Conservation (phyloP, 331 rosid genomes). For the Malus hybrid region DNA sequence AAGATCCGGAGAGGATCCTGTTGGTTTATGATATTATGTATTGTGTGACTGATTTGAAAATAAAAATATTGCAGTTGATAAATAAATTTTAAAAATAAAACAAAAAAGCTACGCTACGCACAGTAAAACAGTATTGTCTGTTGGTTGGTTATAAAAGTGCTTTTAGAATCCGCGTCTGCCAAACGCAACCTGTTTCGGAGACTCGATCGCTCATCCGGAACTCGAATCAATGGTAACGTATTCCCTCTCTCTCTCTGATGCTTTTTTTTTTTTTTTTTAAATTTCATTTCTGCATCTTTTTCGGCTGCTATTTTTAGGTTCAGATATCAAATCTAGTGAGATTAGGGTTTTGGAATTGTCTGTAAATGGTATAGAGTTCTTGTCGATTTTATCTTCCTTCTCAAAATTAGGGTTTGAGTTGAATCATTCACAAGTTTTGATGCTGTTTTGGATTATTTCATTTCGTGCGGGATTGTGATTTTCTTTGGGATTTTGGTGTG, state of each 20-base stretch:
- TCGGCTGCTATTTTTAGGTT: not conserved
- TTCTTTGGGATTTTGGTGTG: not conserved
- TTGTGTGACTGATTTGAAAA: too few species aligned
- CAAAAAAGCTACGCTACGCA: too few species aligned
- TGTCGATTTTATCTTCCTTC: not conserved
- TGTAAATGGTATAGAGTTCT: not conserved
- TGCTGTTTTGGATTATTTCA: not conserved
- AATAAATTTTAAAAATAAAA: too few species aligned
- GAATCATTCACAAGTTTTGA: not conserved
- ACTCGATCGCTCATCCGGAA: not conserved
- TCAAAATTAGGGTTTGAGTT: not conserved
- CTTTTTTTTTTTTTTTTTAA: not conserved
- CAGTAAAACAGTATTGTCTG: not conserved
- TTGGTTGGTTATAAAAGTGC: not conserved
- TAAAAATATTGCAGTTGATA: too few species aligned
- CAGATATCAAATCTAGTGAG: not conserved
- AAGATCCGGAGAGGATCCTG: too few species aligned
- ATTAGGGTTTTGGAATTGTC: not conserved
- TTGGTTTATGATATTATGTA: too few species aligned
- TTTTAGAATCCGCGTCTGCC: not conserved
- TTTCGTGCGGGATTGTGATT: not conserved
- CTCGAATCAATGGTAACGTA: not conserved
- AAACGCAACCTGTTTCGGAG: not conserved
- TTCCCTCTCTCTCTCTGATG: too few species aligned
- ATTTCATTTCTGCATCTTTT: not conserved